Evolutionary conservation across 2,329 filamentous ascomycete genomes (phyloP), one percentile per base, ranked within the genome.

Genomic region (Paradendryphiella salina): DNA sequence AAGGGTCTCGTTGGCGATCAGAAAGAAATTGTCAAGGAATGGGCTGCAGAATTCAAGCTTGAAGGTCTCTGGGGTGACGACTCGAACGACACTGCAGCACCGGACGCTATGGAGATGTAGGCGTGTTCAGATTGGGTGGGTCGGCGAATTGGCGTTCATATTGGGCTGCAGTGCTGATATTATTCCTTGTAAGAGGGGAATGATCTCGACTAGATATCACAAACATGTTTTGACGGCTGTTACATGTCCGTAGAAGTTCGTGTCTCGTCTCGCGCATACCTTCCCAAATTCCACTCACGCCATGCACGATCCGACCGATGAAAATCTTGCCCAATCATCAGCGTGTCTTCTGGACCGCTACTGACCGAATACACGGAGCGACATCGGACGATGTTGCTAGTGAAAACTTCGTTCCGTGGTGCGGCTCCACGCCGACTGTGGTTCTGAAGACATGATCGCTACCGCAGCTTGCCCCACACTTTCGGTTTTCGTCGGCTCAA

Each of bases 11-110:
- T 69, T 23, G 66, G 90, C 60, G 85, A 95, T 54, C 79, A 80
- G 73, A 91, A 95, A 78, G 78, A 90, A 75, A 90, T 97, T 71
- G 91, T 97, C 47, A 89, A 87, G 9, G 87, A 95, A 72, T 96
- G 93, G 91, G 89, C 92, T 6, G 85, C 89, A 65, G 93, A 97
- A 75, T 97, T 99, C 76, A 92, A 93, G 78, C 81, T 99, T 7
- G 94, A 96, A 56, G 94, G 90, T 1, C 76, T 99, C 11, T 97
- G 89, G 88, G 91, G 89, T 9, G 86, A 90, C 69, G 85, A 78
- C 72, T 32, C 58, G 18, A 57, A 48, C 29, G 56, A 70, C 65
- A 54, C 41, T 42, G 73, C 73, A 32, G 67, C 59, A 37, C 73
- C 52, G 33, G 70, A 72, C 48, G 64, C 66, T 28, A 74, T 73